phyloP scores from a whole-genome alignment of 2,329 filamentous ascomycete species.

The Aspergillus quadricinctus region DNA sequence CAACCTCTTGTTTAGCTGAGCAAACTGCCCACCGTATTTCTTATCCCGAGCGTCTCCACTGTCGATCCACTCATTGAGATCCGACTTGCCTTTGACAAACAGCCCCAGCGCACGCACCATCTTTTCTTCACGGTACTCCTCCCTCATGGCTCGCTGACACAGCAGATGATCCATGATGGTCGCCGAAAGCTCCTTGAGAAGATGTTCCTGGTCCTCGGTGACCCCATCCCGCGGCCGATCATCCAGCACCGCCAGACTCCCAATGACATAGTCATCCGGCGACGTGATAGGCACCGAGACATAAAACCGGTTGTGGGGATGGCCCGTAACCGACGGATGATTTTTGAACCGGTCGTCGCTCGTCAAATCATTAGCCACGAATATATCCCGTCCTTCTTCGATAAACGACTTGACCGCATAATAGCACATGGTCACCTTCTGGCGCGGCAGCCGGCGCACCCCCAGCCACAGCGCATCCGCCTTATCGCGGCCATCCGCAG shows the following conservation, averaged over 20 bases:
- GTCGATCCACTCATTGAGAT: slow-evolving; percentile 15
- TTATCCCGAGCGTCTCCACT: neutral
- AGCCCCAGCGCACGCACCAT: slow-evolving; percentile 18
- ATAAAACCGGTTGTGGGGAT: slow-evolving; percentile 14
- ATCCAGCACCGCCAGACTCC: slow-evolving; percentile 14
- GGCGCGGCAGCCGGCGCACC: slow-evolving; percentile 12
- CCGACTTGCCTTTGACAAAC: slow-evolving; percentile 19
- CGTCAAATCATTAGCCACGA: slow-evolving; percentile 10
- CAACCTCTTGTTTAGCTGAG: neutral
- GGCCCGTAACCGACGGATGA: slow-evolving; percentile 8
- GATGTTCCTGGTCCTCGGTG: slow-evolving; percentile 1
- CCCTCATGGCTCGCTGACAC: slow-evolving; percentile 16
- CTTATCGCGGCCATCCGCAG: slow-evolving; percentile 3
- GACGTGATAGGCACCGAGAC: slow-evolving; percentile 14
- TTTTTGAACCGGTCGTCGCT: slow-evolving; percentile 8
- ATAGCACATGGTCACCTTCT: slow-evolving; percentile 14
- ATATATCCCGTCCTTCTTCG: slow-evolving; percentile 1
- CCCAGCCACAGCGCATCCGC: slow-evolving; percentile 16
- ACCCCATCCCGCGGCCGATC: slow-evolving; percentile 11
- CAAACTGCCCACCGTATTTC: neutral
- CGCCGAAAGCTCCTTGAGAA: slow-evolving; percentile 13
- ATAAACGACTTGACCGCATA: slow-evolving; percentile 11
- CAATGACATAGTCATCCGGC: slow-evolving; percentile 15
- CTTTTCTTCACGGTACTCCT: slow-evolving; percentile 18
- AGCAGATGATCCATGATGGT: slow-evolving; percentile 20